Evolutionary conservation across 257 asterid genomes (phyloP).

Genomic region (Solanum raphanifolium): DNA sequence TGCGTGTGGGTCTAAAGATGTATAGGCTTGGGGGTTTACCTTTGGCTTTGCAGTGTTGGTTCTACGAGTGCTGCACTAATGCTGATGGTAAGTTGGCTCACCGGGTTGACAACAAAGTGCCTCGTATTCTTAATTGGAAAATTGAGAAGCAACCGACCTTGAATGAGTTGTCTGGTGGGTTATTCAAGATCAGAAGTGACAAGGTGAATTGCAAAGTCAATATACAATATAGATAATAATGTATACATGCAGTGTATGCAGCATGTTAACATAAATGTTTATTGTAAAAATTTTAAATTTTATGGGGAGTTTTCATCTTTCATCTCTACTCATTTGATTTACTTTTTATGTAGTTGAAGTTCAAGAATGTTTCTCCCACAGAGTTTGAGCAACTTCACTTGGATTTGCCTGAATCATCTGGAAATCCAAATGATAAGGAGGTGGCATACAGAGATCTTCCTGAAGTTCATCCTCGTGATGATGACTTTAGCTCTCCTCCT

Average conservation of each 20-base stretch:
- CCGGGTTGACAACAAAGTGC: background rate
- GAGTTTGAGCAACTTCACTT: background rate
- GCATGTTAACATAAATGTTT: background rate
- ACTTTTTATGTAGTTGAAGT: background rate
- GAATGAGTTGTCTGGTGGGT: background rate
- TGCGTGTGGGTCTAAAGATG: background rate
- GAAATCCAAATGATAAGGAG: background rate
- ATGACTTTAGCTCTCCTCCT: background rate
- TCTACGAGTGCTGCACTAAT: background rate
- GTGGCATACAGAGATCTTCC: background rate
- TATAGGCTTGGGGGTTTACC: slow-evolving; percentile 1
- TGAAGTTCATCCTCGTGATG: background rate
- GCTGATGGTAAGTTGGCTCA: background rate
- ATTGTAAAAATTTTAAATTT: background rate
- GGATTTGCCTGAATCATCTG: slow-evolving; percentile 2
- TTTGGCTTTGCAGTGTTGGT: slow-evolving; percentile 2
- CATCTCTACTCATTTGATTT: background rate
- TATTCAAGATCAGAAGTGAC: background rate
- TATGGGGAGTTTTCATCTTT: background rate
- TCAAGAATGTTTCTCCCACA: background rate
- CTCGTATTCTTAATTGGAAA: slow-evolving; percentile 1
- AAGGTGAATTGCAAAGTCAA: background rate
- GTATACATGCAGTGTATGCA: background rate
- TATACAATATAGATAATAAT: background rate
- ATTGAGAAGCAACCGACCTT: background rate